Conservation (phyloP, 2,329 filamentous ascomycete genomes). For the Cephalotrichum gorgonifer region DNA sequence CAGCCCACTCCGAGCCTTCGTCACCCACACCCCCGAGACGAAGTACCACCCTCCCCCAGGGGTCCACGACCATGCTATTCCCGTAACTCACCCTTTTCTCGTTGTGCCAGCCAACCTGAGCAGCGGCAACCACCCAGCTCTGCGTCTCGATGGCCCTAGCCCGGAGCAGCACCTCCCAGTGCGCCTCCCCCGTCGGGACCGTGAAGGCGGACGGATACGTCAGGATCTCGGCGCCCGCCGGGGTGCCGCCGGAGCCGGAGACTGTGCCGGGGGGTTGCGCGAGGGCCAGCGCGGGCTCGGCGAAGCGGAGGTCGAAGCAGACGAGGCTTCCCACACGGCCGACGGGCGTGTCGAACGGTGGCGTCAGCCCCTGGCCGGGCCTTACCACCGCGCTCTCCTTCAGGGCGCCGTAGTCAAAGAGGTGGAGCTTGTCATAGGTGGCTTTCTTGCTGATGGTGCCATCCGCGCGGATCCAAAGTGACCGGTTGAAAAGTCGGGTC, state of each 20-base stretch:
- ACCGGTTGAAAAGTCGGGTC: slow-evolving; percentile 30
- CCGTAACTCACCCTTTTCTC: slow-evolving; percentile 74
- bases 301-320: slow-evolving; percentile 78
- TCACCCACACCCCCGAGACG: slow-evolving; percentile 48
- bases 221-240: slow-evolving; percentile 54
- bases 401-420: slow-evolving; percentile 62
- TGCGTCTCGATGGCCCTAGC: slow-evolving; percentile 84
- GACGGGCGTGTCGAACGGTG: slow-evolving; percentile 63
- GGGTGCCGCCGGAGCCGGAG: not conserved
- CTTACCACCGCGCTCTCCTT: slow-evolving; percentile 52
- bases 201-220: slow-evolving; percentile 90
- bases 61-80: slow-evolving; percentile 73
- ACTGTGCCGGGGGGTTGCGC: slow-evolving; percentile 27
- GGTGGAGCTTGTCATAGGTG: slow-evolving; percentile 76
- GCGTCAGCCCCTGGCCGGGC: slow-evolving; percentile 49
- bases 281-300: slow-evolving; percentile 62
- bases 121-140: slow-evolving; percentile 76
- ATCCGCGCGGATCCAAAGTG: slow-evolving; percentile 30
- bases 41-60: slow-evolving; percentile 68
- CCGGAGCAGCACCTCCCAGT: slow-evolving; percentile 74
- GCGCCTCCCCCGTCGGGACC: slow-evolving; percentile 69
- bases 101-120: slow-evolving; percentile 61
- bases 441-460: slow-evolving; percentile 8
- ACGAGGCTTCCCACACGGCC: slow-evolving; percentile 72
- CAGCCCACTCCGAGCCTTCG: slow-evolving; percentile 30